A percentile compares a stretch with the other conserved stretches of the same genome.
phyloP scores from a whole-genome alignment of 495 filamentous ascomycete species.

The Amniculicola lignicola region DNA sequence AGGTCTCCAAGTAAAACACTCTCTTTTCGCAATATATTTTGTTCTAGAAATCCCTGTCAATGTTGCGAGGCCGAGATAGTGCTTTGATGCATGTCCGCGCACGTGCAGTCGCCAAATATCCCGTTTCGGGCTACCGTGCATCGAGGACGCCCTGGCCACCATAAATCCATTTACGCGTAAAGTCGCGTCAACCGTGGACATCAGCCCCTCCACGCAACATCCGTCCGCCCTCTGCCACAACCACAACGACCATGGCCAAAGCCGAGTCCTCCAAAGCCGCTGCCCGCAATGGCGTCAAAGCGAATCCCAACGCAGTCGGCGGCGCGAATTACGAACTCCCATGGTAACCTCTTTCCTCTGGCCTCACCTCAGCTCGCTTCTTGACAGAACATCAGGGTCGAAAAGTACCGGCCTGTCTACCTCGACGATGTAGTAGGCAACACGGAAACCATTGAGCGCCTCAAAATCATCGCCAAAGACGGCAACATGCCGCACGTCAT shows the following conservation, averaged over 20 bases:
- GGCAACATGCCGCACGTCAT: slow-evolving; percentile 99
- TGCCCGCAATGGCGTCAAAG: slow-evolving; percentile 62
- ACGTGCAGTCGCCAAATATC: too few relatives aligned
- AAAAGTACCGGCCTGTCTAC: slow-evolving; percentile 93
- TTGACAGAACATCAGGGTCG: slow-evolving; percentile 65
- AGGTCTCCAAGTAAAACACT: too few relatives aligned
- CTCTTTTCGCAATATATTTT: too few relatives aligned
- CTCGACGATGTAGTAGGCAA: slow-evolving; percentile 98
- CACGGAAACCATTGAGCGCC: slow-evolving; percentile 90
- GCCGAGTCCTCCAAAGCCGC: slow-evolving; percentile 77
- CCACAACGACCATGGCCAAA: slow-evolving; percentile 41
- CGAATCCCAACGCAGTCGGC: slow-evolving; percentile 56
- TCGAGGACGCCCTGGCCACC: too few relatives aligned
- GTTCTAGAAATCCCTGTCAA: too few relatives aligned
- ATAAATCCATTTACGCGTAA: too few relatives aligned
- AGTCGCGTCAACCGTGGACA: too few relatives aligned
- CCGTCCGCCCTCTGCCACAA: slow-evolving; percentile 23
- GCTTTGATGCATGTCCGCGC: too few relatives aligned
- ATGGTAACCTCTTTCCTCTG: slow-evolving; percentile 55
- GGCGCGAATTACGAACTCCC: slow-evolving; percentile 79
- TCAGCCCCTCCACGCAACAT: slow-evolving; percentile 19
- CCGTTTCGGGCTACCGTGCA: too few relatives aligned
- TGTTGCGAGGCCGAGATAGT: too few relatives aligned
- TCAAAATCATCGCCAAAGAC: slow-evolving; percentile 98
- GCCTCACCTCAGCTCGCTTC: slow-evolving; percentile 1